Base-by-base conservation (phyloP, 2,329 filamentous ascomycete genomes). In the Didymella glomerata region DNA sequence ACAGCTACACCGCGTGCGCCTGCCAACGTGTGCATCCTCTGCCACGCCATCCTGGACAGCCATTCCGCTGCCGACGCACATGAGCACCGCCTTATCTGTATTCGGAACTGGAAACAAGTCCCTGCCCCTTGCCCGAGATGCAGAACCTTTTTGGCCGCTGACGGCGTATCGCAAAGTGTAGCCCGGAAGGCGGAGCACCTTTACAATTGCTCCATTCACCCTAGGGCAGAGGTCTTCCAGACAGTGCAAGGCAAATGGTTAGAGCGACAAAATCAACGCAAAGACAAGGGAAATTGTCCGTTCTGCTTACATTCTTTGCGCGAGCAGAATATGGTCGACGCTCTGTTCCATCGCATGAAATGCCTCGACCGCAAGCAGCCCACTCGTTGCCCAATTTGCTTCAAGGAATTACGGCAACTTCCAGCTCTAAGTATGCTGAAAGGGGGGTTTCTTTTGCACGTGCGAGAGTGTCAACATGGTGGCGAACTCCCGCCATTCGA, bases 391-490 rank as follows among this genome's bases (percentile, higher is more conserved):
- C 48, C 38, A 7, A 25, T 52, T 2, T 52, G 38, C 14, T 25
- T 27, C 18, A 13, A 10, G 2, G 2, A 1, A 5, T 13, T 52
- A 1, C 20, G 38, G 20, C 8, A 5, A 2, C 2, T 34, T 8
- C 11, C 14, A 16, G 13, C 25, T 3, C 6, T 27, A 4, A 27
- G 3, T 20, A 4, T 7, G 9, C 11, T 9, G 28, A 30, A 13
- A 10, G 49, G 42, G 14, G 28, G 20, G 9, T 6, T 13, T 34
- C 40, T 52, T 22, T 52, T 30, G 49, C 40, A 52, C 27, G 28
- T 52, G 28, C 13, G 30, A 14, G 7, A 25, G 3, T 45, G 40
- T 22, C 40, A 52, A 22, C 20, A 36, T 16, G 20, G n/a, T 14
- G 14, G 14, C 14, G 9, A 20, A 11, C 2, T 24, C 5, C 32